Percentiles rank a stretch among this genome's conserved stretches.
Evolutionary conservation across 306 rosid genomes (phyloP).

Genomic region (Alnus rubra): DNA sequence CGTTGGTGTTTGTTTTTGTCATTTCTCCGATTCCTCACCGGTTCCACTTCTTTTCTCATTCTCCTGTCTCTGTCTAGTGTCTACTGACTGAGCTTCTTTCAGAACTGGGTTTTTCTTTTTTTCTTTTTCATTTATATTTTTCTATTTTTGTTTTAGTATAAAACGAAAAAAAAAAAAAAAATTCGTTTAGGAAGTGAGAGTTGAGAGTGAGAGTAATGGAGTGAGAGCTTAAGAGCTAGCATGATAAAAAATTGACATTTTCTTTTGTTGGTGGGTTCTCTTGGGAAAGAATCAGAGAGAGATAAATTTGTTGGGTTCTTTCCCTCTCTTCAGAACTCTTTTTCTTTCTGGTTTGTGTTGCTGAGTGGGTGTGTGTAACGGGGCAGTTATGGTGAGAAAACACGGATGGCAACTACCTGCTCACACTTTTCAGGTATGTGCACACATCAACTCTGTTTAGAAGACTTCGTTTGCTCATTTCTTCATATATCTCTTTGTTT

Average conservation of each 20-base stretch:
- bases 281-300: too few species aligned
- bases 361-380: slow-evolving; percentile 16
- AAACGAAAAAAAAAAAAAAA: neutral
- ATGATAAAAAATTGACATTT: neutral
- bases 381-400: slow-evolving; percentile 76
- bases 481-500: neutral
- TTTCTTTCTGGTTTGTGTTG: slow-evolving; percentile 2
- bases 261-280: neutral
- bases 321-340: neutral
- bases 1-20: neutral
- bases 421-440: slow-evolving; percentile 86
- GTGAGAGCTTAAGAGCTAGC: neutral
- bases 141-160: neutral
- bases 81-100: neutral
- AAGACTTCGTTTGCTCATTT: neutral
- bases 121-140: neutral
- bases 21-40: neutral
- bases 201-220: neutral
- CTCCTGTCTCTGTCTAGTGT: neutral
- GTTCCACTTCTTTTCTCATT: neutral
- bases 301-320: neutral
- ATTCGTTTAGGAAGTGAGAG: neutral
- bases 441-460: neutral
- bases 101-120: neutral
- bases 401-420: slow-evolving; percentile 99